A percentile compares a stretch with the other conserved stretches of the same genome.
phyloP scores from a whole-genome alignment of 1,284 basidiomycete species.

The Kalmanozyma brasiliensis region DNA sequence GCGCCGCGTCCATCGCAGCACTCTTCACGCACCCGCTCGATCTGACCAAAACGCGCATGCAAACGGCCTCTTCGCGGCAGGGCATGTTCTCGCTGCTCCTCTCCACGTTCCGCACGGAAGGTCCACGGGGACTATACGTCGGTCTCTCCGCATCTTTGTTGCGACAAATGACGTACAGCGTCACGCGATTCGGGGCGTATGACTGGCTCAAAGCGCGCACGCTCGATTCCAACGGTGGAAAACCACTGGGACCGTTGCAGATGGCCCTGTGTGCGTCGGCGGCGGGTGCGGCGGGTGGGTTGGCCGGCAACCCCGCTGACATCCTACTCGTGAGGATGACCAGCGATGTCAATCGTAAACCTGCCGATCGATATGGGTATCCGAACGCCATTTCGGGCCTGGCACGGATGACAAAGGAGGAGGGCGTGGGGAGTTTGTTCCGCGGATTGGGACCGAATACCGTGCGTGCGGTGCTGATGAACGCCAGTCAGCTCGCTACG shows the following conservation, averaged over 20 bases:
- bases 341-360: conserved; percentile 66
- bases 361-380: conserved; percentile 62
- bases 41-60: conserved; percentile 67
- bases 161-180: conserved; percentile 66
- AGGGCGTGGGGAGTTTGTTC: conserved; percentile 70
- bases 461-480: conserved; percentile 72
- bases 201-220: conserved; percentile 58
- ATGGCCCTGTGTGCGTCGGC: conserved; percentile 56
- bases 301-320: conserved; percentile 71
- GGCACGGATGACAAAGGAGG: conserved; percentile 70
- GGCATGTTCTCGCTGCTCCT: conserved; percentile 50
- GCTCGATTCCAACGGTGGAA: conserved; percentile 21
- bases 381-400: conserved; percentile 70
- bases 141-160: conserved; percentile 61
- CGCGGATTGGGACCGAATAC: conserved; percentile 71
- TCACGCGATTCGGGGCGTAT: conserved; percentile 64
- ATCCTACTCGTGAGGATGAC: conserved; percentile 70
- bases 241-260: conserved; percentile 42
- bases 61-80: conserved; percentile 60
- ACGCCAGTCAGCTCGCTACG: conserved; percentile 67
- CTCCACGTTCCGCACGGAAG: conserved; percentile 51
- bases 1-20: conserved; percentile 63
- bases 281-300: conserved; percentile 61
- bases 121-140: conserved; percentile 59
- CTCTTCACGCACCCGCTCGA: conserved; percentile 68